Evolutionary conservation across 169 alveolate genomes (phyloP), one percentile per base, ranked within the genome.

Genomic region (Toxoplasma gondii): DNA sequence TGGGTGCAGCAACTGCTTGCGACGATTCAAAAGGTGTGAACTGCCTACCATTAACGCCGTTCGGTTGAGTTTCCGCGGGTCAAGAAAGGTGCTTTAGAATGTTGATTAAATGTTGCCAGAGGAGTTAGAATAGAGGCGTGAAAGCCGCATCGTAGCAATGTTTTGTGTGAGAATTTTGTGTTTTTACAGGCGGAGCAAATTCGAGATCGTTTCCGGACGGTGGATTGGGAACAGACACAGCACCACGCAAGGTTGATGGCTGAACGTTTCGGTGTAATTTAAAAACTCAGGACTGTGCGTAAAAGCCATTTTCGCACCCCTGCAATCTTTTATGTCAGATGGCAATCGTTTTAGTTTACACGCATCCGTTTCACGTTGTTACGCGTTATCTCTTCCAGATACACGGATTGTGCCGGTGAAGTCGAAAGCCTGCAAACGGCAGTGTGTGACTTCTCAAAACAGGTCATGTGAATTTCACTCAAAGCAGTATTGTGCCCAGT

Each of bases 1-100:
- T 82, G 90, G 90, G 90, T 82, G 17, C 90, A 82, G 64, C 90
- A 82, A 31, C 41, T 82, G 67, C 90, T 41, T 16, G 64, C 54
- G 7, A 82, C 90, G 19, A 82, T 82, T 39, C 67, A 41, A 49
- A 38, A 82, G 90, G 90, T 82, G 64, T 1, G 90, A 5, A 7
- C 53, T 45, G 45, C 29, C 88, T 4, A 10, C 38, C n/a, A n/a
- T n/a, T n/a, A n/a, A n/a, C n/a, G n/a, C 38, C 31, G 12, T 17
- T 22, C 22, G 31, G 44, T n/a, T 12, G 31, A 78, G 22, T 78
- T 34, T 27, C 44, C 38, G 86, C 22, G 22, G 38, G 22, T 17
- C 41, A 19, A 78, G 86, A 4, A 22, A 24, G 27, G 34, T 4
- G 36, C 88, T 17, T 12, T 4, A 12, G 58, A 7, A 12, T 69